Evolutionary conservation across 169 alveolate genomes (phyloP).

Genomic region (Plasmodium inui): DNA sequence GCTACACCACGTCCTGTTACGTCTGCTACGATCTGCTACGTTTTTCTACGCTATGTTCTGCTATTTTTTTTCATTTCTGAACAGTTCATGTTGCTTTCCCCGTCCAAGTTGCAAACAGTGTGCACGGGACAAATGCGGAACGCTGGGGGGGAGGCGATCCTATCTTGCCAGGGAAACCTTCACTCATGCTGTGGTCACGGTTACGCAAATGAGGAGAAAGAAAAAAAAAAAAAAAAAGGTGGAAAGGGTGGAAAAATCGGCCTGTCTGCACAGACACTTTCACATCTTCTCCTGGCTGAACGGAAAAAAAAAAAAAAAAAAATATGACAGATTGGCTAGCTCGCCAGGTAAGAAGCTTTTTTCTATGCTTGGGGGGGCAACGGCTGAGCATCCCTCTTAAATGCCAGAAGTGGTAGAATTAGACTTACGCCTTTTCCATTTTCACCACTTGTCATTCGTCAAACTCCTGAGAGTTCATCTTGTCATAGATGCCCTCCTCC

Average conservation of each 20-base stretch:
- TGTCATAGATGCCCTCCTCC: constrained; percentile 62
- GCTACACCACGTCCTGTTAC: not conserved
- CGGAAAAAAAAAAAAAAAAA: not conserved
- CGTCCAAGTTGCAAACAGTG: not conserved
- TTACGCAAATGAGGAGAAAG: not conserved
- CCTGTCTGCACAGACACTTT: not conserved
- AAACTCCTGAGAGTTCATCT: constrained; percentile 65
- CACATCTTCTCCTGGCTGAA: not conserved
- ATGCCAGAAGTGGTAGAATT: not conserved
- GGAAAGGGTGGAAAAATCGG: constrained; percentile 2
- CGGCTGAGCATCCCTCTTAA: not conserved
- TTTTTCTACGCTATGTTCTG: too few relatives aligned
- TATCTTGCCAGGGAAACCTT: not conserved
- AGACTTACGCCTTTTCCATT: not conserved
- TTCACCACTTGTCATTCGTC: constrained; percentile 16
- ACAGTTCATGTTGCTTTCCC: not conserved
- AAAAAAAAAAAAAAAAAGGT: not conserved
- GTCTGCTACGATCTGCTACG: not conserved
- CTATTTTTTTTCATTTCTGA: not conserved
- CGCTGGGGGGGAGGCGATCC: not conserved
- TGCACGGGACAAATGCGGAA: not conserved
- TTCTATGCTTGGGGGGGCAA: not conserved
- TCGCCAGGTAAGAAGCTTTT: not conserved
- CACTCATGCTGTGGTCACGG: not conserved
- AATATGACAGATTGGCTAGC: not conserved